Percentiles rank a stretch among this genome's conserved stretches.
phyloP scores from a whole-genome alignment of 2,329 filamentous ascomycete genomes.

The Cadophora gregata region DNA sequence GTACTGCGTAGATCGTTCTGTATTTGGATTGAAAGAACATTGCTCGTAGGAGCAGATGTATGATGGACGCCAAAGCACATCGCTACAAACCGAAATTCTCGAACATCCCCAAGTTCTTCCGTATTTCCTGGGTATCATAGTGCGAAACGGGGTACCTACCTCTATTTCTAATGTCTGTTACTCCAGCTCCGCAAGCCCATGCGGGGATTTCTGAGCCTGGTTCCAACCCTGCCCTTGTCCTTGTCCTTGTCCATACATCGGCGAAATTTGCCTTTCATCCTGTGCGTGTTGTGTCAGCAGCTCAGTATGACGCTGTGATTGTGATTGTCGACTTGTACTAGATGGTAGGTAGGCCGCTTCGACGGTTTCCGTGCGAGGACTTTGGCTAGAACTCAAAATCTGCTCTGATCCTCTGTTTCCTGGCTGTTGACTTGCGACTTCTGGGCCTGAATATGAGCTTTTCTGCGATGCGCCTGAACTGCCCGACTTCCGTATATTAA shows the following conservation, averaged over 20 bases:
- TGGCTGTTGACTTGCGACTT: constrained; percentile 8
- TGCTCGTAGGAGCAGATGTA: background rate
- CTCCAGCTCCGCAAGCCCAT: constrained; percentile 6
- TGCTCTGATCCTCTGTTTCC: constrained; percentile 19
- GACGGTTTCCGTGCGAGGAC: background rate
- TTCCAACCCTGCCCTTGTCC: background rate
- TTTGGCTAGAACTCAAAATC: constrained; percentile 7
- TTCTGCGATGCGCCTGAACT: constrained; percentile 13
- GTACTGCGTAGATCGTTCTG: background rate
- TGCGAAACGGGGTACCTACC: background rate
- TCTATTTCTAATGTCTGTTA: background rate
- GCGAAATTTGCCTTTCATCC: background rate
- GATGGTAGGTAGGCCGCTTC: background rate
- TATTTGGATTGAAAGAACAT: background rate
- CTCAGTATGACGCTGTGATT: background rate
- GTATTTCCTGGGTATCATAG: constrained; percentile 10
- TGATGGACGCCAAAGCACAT: constrained; percentile 9
- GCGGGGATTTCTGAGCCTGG: constrained; percentile 9
- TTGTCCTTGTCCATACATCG: constrained; percentile 1
- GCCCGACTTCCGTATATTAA: constrained; percentile 13
- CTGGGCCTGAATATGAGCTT: constrained; percentile 8
- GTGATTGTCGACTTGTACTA: background rate
- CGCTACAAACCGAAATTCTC: background rate
- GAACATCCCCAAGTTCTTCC: background rate
- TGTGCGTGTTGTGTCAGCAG: background rate